phyloP scores from a whole-genome alignment of 352 stramenopile species.

The Globisporangium paddicum region DNA sequence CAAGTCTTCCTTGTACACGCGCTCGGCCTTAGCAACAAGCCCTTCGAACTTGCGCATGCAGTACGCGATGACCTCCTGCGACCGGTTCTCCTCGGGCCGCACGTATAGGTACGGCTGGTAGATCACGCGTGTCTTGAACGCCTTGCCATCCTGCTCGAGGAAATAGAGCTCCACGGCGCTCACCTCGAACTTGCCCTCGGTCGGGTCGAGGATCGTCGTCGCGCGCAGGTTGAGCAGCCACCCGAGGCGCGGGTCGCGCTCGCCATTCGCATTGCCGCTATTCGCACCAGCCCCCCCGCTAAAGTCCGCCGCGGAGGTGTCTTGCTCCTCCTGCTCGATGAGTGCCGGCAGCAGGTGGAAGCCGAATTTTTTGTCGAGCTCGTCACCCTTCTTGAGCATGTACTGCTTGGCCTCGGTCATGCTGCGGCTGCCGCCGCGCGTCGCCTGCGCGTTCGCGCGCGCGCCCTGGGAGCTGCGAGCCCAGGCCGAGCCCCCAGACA shows the following conservation, averaged over 20 bases:
- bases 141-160: conserved; percentile 88
- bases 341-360: conserved; percentile 57
- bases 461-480: conserved; percentile 65
- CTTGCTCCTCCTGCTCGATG: conserved; percentile 45
- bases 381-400: conserved; percentile 54
- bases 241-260: conserved; percentile 35
- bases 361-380: conserved; percentile 64
- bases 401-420: conserved; percentile 65
- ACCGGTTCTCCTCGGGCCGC: conserved; percentile 43
- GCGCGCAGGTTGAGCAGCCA: conserved; percentile 73
- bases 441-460: conserved; percentile 45
- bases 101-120: conserved; percentile 98
- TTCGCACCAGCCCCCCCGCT: background rate
- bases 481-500: conserved; percentile 60
- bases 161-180: conserved; percentile 95
- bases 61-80: conserved; percentile 73
- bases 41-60: conserved; percentile 85
- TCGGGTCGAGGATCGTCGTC: conserved; percentile 47
- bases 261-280: background rate
- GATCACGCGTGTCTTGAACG: conserved; percentile 96
- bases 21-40: conserved; percentile 66
- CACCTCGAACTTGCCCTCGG: conserved; percentile 76
- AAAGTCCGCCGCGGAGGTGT: background rate
- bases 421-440: conserved; percentile 26
- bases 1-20: conserved; percentile 87